A percentile compares a stretch with the other conserved stretches of the same genome.
These are phyloP conservation scores for Penstemon eatonii DNA, from an alignment of 257 asterid genomes.

Conservation along the genomic window DNA sequence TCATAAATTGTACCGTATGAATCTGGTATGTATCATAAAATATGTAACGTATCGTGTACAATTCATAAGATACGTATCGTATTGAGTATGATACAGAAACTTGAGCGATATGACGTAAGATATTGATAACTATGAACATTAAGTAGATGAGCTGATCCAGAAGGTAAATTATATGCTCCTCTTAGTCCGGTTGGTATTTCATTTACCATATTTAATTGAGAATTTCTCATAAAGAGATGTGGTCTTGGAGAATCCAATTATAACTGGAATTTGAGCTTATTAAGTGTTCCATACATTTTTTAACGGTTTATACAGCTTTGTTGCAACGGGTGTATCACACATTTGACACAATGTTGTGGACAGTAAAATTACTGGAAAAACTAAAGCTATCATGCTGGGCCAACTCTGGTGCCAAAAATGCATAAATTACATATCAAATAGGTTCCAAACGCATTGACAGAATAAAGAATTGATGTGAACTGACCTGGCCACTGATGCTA, in stretches of 20 bases:
- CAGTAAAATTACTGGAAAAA: constrained; percentile 8
- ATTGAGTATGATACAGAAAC: too few relatives aligned
- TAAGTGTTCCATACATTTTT: constrained; percentile 16
- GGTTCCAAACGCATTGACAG: constrained; percentile 14
- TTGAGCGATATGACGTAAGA: too few relatives aligned
- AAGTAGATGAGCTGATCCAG: constrained; percentile 8
- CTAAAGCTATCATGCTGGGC: background rate
- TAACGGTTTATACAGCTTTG: constrained; percentile 3
- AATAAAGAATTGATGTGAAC: constrained; percentile 23
- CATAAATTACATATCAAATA: constrained; percentile 5
- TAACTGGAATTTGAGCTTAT: constrained; percentile 7
- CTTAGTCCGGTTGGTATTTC: constrained; percentile 1
- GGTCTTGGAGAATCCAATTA: constrained; percentile 8
- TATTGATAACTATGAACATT: too few relatives aligned
- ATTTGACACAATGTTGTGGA: background rate
- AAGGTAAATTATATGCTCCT: constrained; percentile 13
- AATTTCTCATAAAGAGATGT: background rate
- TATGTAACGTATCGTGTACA: too few relatives aligned
- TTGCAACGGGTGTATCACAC: constrained; percentile 15
- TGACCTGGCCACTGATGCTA: constrained; percentile 88
- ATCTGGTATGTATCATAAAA: too few relatives aligned
- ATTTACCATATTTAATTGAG: background rate
- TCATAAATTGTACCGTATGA: too few relatives aligned
- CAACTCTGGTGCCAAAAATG: constrained; percentile 1
- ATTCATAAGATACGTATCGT: too few relatives aligned